phyloP scores from a whole-genome alignment of 2,329 filamentous ascomycete genomes.

The Colletotrichum sublineola region DNA sequence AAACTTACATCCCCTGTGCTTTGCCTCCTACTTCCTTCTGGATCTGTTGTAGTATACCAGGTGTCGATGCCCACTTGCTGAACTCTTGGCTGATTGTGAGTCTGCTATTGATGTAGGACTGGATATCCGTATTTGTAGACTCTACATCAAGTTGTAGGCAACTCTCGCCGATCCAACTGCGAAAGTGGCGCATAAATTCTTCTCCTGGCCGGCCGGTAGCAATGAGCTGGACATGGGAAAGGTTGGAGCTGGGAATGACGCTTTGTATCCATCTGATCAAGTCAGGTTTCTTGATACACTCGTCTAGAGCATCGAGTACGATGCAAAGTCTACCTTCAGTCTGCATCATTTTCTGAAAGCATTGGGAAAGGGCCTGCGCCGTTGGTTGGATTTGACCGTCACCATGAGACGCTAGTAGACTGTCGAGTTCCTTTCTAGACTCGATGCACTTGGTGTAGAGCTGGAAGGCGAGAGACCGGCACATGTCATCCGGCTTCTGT shows the following conservation, averaged over 20 bases:
- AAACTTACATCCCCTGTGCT: slow-evolving; percentile 15
- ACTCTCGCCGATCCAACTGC: background rate
- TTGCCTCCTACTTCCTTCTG: background rate
- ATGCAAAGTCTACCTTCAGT: slow-evolving; percentile 20
- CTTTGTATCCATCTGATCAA: slow-evolving; percentile 43
- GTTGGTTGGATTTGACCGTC: slow-evolving; percentile 47
- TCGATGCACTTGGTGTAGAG: slow-evolving; percentile 42
- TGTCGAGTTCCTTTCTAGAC: background rate
- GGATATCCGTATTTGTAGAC: slow-evolving; percentile 9
- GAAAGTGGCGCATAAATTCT: slow-evolving; percentile 12
- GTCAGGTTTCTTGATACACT: slow-evolving; percentile 42
- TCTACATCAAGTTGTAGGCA: slow-evolving; percentile 1
- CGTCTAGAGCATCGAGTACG: slow-evolving; percentile 46
- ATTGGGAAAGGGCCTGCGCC: slow-evolving; percentile 44
- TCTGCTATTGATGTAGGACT: slow-evolving; percentile 7
- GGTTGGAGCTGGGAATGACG: slow-evolving; percentile 23
- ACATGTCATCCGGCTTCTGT: slow-evolving; percentile 38
- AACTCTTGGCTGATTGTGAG: background rate
- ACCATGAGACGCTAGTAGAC: background rate
- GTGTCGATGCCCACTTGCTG: background rate
- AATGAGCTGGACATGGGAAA: slow-evolving; percentile 23
- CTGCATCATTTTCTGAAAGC: slow-evolving; percentile 45
- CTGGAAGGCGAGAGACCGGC: slow-evolving; percentile 43
- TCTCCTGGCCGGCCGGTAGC: slow-evolving; percentile 19
- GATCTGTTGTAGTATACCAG: background rate